A percentile compares a stretch with the other conserved stretches of the same genome.
phyloP scores from a whole-genome alignment of 805 yeast species.

The Candida rishiriensis region DNA sequence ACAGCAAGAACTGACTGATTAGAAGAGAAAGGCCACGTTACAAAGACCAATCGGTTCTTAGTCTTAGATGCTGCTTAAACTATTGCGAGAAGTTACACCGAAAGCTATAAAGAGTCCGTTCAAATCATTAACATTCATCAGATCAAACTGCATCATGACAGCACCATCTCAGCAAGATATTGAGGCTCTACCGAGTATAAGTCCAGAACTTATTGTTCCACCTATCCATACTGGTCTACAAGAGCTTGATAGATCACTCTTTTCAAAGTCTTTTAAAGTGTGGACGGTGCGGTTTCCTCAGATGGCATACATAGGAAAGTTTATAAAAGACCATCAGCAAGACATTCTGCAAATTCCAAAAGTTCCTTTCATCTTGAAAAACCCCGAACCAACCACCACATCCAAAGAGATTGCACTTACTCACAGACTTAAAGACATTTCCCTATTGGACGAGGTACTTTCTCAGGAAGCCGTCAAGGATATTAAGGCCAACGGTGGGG shows the following conservation, averaged over 20 bases:
- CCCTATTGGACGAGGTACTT: slow-evolving; percentile 34
- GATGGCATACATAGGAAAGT: slow-evolving; percentile 54
- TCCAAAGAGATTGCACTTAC: slow-evolving; percentile 57
- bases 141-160: too few species aligned
- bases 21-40: too few species aligned
- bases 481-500: slow-evolving; percentile 43
- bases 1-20: too few species aligned
- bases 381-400: slow-evolving; percentile 26
- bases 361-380: slow-evolving; percentile 57
- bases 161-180: neutral
- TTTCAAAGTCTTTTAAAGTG: slow-evolving; percentile 49
- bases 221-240: slow-evolving; percentile 68
- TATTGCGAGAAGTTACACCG: too few species aligned
- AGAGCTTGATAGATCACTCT: slow-evolving; percentile 61
- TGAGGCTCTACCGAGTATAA: slow-evolving; percentile 8
- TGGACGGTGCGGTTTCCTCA: slow-evolving; percentile 68
- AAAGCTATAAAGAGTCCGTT: too few species aligned
- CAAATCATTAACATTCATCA: too few species aligned
- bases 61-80: too few species aligned
- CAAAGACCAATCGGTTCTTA: too few species aligned
- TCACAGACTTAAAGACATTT: slow-evolving; percentile 40
- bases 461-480: slow-evolving; percentile 39
- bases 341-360: slow-evolving; percentile 69
- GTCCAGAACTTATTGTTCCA: slow-evolving; percentile 35
- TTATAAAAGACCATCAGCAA: slow-evolving; percentile 51